phyloP scores from a whole-genome alignment of 2,329 filamentous ascomycete species.

The Phialemonium atrogriseum region DNA sequence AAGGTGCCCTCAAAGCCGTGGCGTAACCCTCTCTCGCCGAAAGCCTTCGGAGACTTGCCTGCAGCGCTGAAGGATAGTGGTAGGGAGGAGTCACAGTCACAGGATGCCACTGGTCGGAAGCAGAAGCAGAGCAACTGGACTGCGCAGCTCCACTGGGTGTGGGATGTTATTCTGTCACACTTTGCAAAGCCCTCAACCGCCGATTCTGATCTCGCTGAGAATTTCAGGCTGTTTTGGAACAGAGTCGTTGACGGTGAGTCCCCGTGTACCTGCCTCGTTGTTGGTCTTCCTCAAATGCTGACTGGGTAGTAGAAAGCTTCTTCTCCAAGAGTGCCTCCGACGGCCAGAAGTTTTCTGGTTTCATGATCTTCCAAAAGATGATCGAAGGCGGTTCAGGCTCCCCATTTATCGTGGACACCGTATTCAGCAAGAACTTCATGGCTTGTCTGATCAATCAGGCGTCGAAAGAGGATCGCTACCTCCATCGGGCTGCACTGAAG shows the following conservation, averaged over 20 bases:
- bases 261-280: background rate
- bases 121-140: slow-evolving; percentile 67
- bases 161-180: slow-evolving; percentile 65
- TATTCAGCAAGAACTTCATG: slow-evolving; percentile 82
- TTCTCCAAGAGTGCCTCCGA: slow-evolving; percentile 77
- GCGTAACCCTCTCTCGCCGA: slow-evolving; percentile 65
- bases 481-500: slow-evolving; percentile 72
- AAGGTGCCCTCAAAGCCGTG: slow-evolving; percentile 64
- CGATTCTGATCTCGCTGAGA: slow-evolving; percentile 27
- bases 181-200: slow-evolving; percentile 27
- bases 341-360: slow-evolving; percentile 86
- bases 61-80: slow-evolving; percentile 73
- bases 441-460: slow-evolving; percentile 77
- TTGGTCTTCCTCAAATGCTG: slow-evolving; percentile 11
- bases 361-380: slow-evolving; percentile 76
- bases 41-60: slow-evolving; percentile 60
- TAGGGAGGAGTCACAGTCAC: slow-evolving; percentile 40
- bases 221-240: slow-evolving; percentile 75
- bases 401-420: slow-evolving; percentile 38
- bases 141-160: slow-evolving; percentile 77
- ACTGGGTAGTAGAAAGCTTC: slow-evolving; percentile 54
- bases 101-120: slow-evolving; percentile 29
- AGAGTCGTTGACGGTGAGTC: slow-evolving; percentile 75
- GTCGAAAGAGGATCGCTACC: slow-evolving; percentile 65
- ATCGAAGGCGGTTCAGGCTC: slow-evolving; percentile 45